Base-by-base conservation (phyloP, 352 stramenopile genomes). In the Thalassiosira allenii region DNA sequence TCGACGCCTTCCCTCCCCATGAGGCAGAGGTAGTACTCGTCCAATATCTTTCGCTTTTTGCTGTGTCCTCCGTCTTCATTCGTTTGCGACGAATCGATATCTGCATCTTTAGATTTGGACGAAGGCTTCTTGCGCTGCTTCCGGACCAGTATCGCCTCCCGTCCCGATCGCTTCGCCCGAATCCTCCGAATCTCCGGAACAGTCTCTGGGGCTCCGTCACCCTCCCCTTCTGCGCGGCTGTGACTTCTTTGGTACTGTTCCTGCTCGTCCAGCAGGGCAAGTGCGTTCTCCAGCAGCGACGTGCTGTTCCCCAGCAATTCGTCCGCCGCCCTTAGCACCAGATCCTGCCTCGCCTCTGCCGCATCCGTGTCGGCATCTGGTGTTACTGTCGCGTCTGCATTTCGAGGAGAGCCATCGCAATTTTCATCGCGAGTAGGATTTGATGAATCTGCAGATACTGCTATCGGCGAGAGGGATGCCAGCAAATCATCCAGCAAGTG, bases 11-110 rank as follows among this genome's bases (percentile, higher is more conserved):
- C 74, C 49, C 51, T 52, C 54, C 66, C 66, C n/a, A 75, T 37
- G 17, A 84, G 62, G 56, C 67, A 79, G 12, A 84, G 68, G 47
- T 84, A 84, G 43, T 72, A 84, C 30, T 74, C 54, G 14, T 75
- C 41, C 22, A 27, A n/a, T n/a, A n/a, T n/a, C n/a, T n/a, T n/a
- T n/a, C n/a, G n/a, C n/a, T n/a, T n/a, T n/a, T n/a, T n/a, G n/a
- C n/a, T n/a, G n/a, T n/a, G n/a, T n/a, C n/a, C n/a, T n/a, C n/a
- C n/a, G n/a, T n/a, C n/a, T n/a, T n/a, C n/a, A n/a, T n/a, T n/a
- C n/a, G n/a, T n/a, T n/a, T n/a, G n/a, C n/a, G n/a, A n/a, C n/a
- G n/a, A n/a, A n/a, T n/a, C n/a, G n/a, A n/a, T n/a, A n/a, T n/a
- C n/a, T n/a, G n/a, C n/a, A n/a, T n/a, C n/a, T n/a, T n/a, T n/a